Evolutionary conservation across 2,329 filamentous ascomycete species (phyloP).

Genomic region (Scedosporium minutisporum): DNA sequence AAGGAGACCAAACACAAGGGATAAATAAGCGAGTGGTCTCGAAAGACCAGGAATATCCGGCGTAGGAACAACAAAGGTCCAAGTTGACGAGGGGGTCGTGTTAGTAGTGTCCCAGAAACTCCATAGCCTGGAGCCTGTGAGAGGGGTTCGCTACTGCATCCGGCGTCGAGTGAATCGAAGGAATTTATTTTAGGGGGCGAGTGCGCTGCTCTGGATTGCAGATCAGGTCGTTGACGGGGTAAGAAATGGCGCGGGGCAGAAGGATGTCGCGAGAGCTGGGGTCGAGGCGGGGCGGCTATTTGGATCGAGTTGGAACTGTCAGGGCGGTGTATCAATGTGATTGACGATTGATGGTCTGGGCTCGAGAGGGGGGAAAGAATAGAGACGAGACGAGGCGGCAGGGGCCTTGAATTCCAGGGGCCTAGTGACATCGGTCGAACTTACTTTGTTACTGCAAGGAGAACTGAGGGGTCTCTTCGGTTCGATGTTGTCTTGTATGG

Average conservation of each 20-base stretch:
- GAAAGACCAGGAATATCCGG: background rate
- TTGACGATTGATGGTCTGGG: too few species aligned
- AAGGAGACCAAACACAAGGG: background rate
- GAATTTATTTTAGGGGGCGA: background rate
- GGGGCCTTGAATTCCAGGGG: background rate
- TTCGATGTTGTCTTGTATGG: too few species aligned
- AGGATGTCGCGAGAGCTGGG: background rate
- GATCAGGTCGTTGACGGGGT: background rate
- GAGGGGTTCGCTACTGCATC: background rate
- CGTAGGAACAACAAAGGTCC: background rate
- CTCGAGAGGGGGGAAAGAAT: too few species aligned
- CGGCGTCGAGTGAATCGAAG: background rate
- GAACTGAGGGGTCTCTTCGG: background rate
- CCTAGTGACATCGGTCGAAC: background rate
- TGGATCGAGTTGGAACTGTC: background rate
- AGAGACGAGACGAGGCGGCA: background rate
- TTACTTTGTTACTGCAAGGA: background rate
- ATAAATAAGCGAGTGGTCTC: background rate
- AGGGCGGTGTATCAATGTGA: background rate
- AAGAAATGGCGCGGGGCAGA: conserved; percentile 1
- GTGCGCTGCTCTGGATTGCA: background rate
- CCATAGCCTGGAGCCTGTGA: background rate
- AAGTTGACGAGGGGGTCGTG: background rate
- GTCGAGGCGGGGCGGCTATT: background rate
- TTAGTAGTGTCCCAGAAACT: background rate